These are phyloP conservation scores for Puccinia horiana DNA, from an alignment of 1,284 basidiomycete genomes.

Conservation along the genomic window DNA sequence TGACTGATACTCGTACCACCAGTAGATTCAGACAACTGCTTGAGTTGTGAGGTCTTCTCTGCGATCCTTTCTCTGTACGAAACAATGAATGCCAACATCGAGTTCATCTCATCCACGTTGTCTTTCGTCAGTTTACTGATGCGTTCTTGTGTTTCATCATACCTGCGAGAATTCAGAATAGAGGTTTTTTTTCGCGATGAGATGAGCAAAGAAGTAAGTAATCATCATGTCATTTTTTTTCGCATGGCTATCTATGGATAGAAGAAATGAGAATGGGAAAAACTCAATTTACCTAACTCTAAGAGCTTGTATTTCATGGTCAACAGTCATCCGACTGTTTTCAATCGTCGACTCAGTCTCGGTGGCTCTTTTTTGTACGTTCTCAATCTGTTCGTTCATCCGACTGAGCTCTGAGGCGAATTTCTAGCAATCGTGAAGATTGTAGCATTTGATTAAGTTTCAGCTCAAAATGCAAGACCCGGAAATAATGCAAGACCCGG, in stretches of 20 bases:
- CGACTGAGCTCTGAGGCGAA: constrained; percentile 16
- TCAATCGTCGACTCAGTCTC: constrained; percentile 25
- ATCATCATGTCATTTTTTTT: too few relatives aligned
- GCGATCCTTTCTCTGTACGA: constrained; percentile 9
- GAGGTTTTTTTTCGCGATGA: not conserved
- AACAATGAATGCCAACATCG: constrained; percentile 32
- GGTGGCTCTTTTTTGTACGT: constrained; percentile 10
- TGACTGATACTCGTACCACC: not conserved
- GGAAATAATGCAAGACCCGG: too few relatives aligned
- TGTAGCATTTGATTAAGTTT: not conserved
- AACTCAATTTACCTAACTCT: constrained; percentile 23
- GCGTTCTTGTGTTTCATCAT: constrained; percentile 29
- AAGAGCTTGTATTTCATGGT: constrained; percentile 36
- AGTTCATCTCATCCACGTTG: constrained; percentile 46
- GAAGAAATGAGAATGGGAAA: not conserved
- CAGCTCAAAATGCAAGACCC: not conserved
- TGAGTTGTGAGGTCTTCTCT: constrained; percentile 34
- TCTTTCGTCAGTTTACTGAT: constrained; percentile 39
- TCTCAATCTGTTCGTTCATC: constrained; percentile 41
- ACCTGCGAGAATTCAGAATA: not conserved
- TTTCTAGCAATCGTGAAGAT: constrained; percentile 10
- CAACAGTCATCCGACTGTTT: constrained; percentile 8
- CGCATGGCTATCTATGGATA: not conserved
- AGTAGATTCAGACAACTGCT: constrained; percentile 30
- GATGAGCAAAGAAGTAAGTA: not conserved